phyloP scores from a whole-genome alignment of 257 asterid species.

The Craterostigma plantagineum region DNA sequence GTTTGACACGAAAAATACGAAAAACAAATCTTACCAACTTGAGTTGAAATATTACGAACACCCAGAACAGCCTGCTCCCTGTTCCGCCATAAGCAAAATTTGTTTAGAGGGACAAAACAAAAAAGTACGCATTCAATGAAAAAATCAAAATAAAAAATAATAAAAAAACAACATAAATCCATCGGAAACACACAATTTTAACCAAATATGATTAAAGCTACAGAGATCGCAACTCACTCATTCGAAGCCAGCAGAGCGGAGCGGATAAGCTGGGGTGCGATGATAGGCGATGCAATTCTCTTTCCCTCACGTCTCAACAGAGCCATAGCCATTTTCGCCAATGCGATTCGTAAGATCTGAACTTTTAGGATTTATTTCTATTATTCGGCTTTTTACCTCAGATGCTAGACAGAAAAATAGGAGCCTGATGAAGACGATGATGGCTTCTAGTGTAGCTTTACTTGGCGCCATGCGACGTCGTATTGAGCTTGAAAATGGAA shows the following conservation, averaged over 20 bases:
- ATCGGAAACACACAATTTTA: neutral
- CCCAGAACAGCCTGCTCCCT: conserved; percentile 55
- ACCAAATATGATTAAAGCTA: neutral
- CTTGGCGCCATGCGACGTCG: no score
- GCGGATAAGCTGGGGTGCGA: conserved; percentile 47
- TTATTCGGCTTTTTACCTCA: no score
- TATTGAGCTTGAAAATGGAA: no score
- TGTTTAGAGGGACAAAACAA: conserved; percentile 6
- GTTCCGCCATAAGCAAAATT: conserved; percentile 10
- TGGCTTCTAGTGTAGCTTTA: no score
- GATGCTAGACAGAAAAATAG: no score
- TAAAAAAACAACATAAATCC: neutral
- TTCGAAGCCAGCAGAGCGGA: conserved; percentile 41
- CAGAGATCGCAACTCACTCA: conserved; percentile 27
- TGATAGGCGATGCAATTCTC: conserved; percentile 62
- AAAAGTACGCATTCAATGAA: neutral
- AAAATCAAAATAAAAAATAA: neutral
- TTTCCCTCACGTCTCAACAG: conserved; percentile 83
- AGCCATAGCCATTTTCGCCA: conserved; percentile 83
- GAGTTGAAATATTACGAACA: conserved; percentile 73
- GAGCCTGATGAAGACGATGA: no score
- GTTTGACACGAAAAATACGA: neutral
- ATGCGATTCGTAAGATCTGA: no score
- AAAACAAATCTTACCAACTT: conserved; percentile 33
- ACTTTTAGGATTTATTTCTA: no score